A percentile compares a stretch with the other conserved stretches of the same genome.
phyloP scores from a whole-genome alignment of 2,329 filamentous ascomycete species.

The Diaporthe vaccinii region DNA sequence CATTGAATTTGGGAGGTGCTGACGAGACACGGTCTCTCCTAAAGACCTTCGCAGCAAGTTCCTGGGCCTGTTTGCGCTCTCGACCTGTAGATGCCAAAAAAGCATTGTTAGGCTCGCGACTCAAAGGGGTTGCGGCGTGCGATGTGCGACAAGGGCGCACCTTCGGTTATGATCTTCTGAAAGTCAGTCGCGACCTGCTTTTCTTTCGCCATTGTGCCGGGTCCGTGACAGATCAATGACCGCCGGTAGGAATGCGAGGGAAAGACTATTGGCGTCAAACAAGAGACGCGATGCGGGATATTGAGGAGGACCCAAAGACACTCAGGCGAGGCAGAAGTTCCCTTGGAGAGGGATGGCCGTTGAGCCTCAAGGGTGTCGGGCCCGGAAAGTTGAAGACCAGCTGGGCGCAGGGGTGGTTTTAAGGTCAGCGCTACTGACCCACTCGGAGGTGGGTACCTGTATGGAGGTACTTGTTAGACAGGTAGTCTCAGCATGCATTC shows the following conservation, averaged over 20 bases:
- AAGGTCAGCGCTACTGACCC: conserved; percentile 29
- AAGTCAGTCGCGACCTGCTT: conserved; percentile 61
- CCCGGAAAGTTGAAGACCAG: conserved; percentile 8
- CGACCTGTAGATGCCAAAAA: conserved; percentile 60
- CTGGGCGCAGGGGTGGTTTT: conserved; percentile 31
- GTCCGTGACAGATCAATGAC: neutral
- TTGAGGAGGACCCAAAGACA: conserved; percentile 4
- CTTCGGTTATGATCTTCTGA: conserved; percentile 68
- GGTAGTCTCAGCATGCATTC: neutral
- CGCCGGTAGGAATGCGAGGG: too few relatives aligned
- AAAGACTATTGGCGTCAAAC: neutral
- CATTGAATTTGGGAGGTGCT: conserved; percentile 63
- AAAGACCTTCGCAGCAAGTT: conserved; percentile 80
- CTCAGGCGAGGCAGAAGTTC: conserved; percentile 1
- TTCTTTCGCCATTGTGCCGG: conserved; percentile 44
- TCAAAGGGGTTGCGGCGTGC: neutral
- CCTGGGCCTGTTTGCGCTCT: conserved; percentile 78
- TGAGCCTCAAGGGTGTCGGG: conserved; percentile 22
- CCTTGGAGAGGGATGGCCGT: conserved; percentile 14
- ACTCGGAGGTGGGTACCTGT: neutral
- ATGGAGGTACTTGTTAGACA: neutral
- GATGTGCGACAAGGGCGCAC: conserved; percentile 50
- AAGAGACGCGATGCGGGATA: neutral
- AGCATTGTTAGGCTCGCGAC: conserved; percentile 32
- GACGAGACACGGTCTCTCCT: conserved; percentile 71